Base-by-base conservation (phyloP, 352 stramenopile genomes). In the Phytophthora pluvialis region DNA sequence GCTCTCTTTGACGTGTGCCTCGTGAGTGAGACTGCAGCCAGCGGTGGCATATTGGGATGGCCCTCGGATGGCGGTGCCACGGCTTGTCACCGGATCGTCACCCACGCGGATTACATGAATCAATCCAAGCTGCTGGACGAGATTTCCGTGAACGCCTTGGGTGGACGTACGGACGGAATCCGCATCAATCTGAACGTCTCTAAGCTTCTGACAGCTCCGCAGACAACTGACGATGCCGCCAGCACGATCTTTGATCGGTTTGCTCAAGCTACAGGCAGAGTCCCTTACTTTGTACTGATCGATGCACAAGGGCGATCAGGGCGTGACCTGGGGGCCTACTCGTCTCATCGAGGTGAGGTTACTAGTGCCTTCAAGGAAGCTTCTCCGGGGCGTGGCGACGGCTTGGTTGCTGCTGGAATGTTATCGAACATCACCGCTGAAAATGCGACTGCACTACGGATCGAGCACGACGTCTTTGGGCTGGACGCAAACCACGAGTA, bases 31-130 rank as follows among this genome's bases (percentile, higher is more conserved):
- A 95, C 85, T 6, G 74, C 80, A 5, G 79, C 66, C 6, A 92
- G 83, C 45, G 73, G 84, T 4, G 87, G 85, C 5, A 73, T 95
- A 25, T 88, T 95, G 49, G 70, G 73, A 8, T 86, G 79, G 73
- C 66, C 66, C 11, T 49, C 28, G 9, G 47, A 67, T 5, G 67
- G 56, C n/a, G 73, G 58, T 33, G 33, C 49, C 2, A 49, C 57
- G 3, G 67, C 66, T 0, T 95, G 87, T 26, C 71, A 82, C 32
- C 70, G 66, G 9, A 68, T 93, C 43, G 49, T 54, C 21, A 95
- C 87, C 0, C 81, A 92, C 62, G 84, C 83, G 0, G 85, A 95
- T 44, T 95, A 92, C 64, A 82, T 81, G 5, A 95, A 93, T 43
- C 81, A 91, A 43, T 93, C 87, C 0, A 62, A 76, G 0, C 36